Conservation (phyloP, 306 rosid species). For the Begonia loranthoides region DNA sequence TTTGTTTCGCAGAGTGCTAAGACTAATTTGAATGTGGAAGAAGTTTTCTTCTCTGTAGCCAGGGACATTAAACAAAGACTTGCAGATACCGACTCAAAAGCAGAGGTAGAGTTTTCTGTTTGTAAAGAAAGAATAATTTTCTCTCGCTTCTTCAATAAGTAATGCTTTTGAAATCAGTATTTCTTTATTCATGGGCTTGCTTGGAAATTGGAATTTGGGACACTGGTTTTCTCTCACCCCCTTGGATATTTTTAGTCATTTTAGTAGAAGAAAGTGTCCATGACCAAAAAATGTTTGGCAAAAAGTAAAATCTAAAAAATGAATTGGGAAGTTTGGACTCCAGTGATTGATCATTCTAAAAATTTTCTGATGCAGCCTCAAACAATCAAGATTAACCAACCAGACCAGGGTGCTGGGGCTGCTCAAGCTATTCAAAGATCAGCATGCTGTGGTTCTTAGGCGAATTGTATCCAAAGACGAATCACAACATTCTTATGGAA, state of each 20-base stretch:
- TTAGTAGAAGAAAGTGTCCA: not conserved
- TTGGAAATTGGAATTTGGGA: no score
- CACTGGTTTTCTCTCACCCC: no score
- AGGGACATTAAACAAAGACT: slow-evolving; percentile 95
- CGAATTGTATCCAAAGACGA: slow-evolving; percentile 8
- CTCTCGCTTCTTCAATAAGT: no score
- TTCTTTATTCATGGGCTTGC: no score
- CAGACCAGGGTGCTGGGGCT: slow-evolving; percentile 65
- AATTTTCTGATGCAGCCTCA: slow-evolving; percentile 47
- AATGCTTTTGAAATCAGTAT: no score
- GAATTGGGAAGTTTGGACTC: no score
- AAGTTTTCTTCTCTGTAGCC: slow-evolving; percentile 92
- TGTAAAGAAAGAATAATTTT: not conserved
- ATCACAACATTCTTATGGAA: slow-evolving; percentile 15
- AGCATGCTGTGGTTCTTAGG: slow-evolving; percentile 81
- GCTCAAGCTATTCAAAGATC: slow-evolving; percentile 59
- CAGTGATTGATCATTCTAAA: not conserved
- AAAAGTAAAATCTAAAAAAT: no score
- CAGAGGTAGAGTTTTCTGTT: slow-evolving; percentile 42
- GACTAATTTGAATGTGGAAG: slow-evolving; percentile 91
- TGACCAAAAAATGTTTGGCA: no score
- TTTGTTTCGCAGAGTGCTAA: slow-evolving; percentile 73
- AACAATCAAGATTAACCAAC: slow-evolving; percentile 75
- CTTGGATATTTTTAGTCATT: not conserved
- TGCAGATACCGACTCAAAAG: slow-evolving; percentile 76